These are phyloP conservation scores for Xylaria sp. DNA, from an alignment of 495 filamentous ascomycete species.

Conservation along the genomic window DNA sequence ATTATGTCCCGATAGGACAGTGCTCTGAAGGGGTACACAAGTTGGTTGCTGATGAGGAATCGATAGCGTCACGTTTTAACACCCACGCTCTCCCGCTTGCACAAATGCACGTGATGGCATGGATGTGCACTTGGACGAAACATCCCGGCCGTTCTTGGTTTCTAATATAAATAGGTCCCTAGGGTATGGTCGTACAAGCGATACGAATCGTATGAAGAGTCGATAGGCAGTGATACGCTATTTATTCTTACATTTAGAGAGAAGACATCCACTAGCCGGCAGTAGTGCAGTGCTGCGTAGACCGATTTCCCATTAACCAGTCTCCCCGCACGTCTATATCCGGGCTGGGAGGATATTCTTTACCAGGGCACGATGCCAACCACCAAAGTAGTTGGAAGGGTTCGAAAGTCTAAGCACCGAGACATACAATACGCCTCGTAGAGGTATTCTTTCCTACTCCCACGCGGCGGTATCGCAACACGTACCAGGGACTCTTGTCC, in stretches of 20 bases:
- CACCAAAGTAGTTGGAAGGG: neutral
- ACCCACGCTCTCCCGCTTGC: constrained; percentile 2
- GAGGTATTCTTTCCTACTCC: constrained; percentile 29
- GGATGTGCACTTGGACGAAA: neutral
- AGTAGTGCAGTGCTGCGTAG: neutral
- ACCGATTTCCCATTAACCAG: neutral
- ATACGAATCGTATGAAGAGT: neutral
- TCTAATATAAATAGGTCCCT: neutral
- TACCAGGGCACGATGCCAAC: neutral
- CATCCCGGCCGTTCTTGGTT: neutral
- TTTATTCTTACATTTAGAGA: neutral
- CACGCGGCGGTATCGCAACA: constrained; percentile 19
- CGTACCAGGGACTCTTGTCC: constrained; percentile 29
- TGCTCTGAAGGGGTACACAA: neutral
- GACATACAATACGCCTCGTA: constrained; percentile 14
- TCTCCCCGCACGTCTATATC: neutral
- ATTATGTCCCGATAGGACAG: neutral
- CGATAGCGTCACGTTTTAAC: neutral
- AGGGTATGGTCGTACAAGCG: neutral
- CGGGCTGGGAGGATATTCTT: neutral
- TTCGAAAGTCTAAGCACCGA: constrained; percentile 2
- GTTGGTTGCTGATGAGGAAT: constrained; percentile 7
- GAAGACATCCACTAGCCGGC: neutral
- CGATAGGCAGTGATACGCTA: neutral
- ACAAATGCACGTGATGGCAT: neutral